These are phyloP conservation scores for Trichoderma citrinoviride DNA, from an alignment of 2,329 filamentous ascomycete species.

Conservation along the genomic window DNA sequence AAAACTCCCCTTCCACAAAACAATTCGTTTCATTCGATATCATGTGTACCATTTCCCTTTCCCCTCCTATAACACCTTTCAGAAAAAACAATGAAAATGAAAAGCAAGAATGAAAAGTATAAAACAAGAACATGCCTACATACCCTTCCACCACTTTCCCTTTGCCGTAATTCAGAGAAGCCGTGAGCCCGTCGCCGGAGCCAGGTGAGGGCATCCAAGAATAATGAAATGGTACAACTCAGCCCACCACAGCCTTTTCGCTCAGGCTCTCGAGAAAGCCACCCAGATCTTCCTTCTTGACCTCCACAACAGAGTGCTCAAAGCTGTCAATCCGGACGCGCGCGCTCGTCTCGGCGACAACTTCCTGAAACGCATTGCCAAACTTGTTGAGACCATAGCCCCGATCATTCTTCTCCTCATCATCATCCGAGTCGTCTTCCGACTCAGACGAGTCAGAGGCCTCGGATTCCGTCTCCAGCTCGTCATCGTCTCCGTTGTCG, in stretches of 20 bases:
- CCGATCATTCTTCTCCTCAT: constrained; percentile 53
- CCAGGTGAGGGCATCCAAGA: background rate
- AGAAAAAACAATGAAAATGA: background rate
- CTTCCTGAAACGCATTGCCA: constrained; percentile 92
- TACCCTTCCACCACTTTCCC: background rate
- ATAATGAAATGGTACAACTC: background rate
- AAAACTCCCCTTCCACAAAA: background rate
- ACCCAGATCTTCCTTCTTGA: constrained; percentile 90
- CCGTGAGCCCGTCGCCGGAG: background rate
- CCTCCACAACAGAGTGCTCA: constrained; percentile 95
- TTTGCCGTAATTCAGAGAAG: background rate
- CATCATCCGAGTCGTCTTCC: constrained; percentile 51
- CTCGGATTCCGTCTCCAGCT: constrained; percentile 46
- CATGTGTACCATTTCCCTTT: constrained; percentile 1
- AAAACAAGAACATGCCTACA: background rate
- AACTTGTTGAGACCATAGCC: constrained; percentile 84
- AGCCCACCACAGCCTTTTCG: constrained; percentile 79
- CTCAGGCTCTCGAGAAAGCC: constrained; percentile 90
- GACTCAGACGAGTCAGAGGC: constrained; percentile 42
- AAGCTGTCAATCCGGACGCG: constrained; percentile 93
- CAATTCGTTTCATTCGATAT: background rate
- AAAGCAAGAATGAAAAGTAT: background rate
- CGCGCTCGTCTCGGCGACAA: constrained; percentile 86
- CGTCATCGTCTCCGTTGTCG: constrained; percentile 49
- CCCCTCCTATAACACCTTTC: background rate